Percentiles rank a stretch among this genome's conserved stretches.
Evolutionary conservation across 2,329 filamentous ascomycete genomes (phyloP).

Genomic region (Aspergillus hortae): DNA sequence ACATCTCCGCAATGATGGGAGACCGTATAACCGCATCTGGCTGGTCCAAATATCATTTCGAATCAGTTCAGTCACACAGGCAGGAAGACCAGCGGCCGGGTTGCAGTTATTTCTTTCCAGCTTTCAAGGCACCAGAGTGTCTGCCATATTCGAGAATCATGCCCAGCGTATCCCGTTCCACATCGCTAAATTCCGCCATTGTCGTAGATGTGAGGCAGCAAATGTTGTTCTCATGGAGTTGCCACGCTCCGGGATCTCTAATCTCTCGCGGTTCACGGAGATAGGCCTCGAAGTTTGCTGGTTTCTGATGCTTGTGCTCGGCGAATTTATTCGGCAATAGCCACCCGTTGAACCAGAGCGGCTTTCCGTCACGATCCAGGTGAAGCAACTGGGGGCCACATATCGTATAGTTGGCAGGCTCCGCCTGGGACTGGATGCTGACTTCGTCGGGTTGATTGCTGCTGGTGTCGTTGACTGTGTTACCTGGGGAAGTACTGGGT

Average conservation of each 20-base stretch:
- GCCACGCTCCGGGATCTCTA: conserved; percentile 5
- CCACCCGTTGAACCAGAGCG: conserved; percentile 50
- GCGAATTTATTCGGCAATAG: conserved; percentile 41
- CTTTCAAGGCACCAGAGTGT: conserved; percentile 1
- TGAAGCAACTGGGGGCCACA: conserved; percentile 47
- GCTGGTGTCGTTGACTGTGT: neutral
- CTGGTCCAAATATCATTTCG: too few species aligned
- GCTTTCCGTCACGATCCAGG: conserved; percentile 38
- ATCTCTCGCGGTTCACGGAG: conserved; percentile 7
- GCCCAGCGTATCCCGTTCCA: conserved; percentile 3
- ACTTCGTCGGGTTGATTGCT: conserved; percentile 5
- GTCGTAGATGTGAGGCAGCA: conserved; percentile 9
- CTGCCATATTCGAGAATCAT: conserved; percentile 1
- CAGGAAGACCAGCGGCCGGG: neutral
- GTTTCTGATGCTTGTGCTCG: conserved; percentile 31
- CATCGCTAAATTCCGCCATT: neutral
- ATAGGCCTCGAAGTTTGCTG: conserved; percentile 31
- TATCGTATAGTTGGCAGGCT: conserved; percentile 29
- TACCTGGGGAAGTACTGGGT: neutral
- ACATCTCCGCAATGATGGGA: too few species aligned
- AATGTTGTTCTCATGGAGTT: conserved; percentile 7
- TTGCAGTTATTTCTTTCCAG: neutral
- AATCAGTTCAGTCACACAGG: neutral
- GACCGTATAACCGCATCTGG: too few species aligned
- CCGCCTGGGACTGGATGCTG: neutral